These are phyloP conservation scores for Omphalotus guepiniiformis DNA, from an alignment of 768 basidiomycete genomes.

Conservation along the genomic window DNA sequence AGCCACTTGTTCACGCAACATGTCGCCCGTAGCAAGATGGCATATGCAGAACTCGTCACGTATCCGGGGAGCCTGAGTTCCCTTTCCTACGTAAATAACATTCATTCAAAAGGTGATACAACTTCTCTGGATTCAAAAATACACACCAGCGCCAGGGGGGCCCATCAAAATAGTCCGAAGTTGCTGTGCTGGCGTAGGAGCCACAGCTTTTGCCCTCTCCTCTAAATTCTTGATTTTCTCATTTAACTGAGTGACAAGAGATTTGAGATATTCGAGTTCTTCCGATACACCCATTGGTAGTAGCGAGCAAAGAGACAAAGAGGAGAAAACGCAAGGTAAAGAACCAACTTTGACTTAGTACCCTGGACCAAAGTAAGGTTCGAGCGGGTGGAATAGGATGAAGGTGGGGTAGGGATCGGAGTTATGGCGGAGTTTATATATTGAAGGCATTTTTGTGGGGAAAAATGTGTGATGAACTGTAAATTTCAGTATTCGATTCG, in stretches of 20 bases:
- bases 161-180: constrained; percentile 91
- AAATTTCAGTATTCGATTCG: no score
- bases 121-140: no score
- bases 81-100: constrained; percentile 67
- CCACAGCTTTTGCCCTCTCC: constrained; percentile 51
- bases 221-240: constrained; percentile 85
- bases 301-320: no score
- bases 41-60: constrained; percentile 92
- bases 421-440: no score
- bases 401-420: no score
- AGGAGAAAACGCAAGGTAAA: no score
- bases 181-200: constrained; percentile 63
- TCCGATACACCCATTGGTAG: no score
- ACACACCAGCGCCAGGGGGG: constrained; percentile 93
- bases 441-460: no score
- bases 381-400: no score
- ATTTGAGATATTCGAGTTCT: constrained; percentile 96
- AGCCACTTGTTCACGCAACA: constrained; percentile 92
- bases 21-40: constrained; percentile 98
- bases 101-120: neutral
- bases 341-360: no score
- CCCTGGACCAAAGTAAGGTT: no score
- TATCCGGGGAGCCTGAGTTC: constrained; percentile 95
- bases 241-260: constrained; percentile 84
- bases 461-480: no score